These are phyloP conservation scores for Beauveria scarabaeidicola DNA, from an alignment of 2,329 filamentous ascomycete genomes.

Conservation along the genomic window DNA sequence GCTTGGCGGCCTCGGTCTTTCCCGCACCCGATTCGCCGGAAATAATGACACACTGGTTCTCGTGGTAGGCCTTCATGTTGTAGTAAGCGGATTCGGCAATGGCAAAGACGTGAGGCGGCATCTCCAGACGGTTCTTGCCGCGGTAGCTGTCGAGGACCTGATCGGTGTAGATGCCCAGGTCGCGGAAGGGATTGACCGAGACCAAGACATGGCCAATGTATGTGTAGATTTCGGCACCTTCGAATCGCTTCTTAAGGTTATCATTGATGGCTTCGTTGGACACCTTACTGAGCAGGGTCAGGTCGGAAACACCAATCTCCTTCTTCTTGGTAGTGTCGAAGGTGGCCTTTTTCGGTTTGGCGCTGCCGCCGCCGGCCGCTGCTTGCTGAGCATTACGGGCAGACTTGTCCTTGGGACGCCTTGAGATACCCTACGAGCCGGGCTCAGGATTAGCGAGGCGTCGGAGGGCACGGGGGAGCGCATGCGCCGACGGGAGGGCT, in stretches of 20 bases:
- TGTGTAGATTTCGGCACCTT: constrained; percentile 96
- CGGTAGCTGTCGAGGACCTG: constrained; percentile 86
- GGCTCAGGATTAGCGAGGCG: not conserved
- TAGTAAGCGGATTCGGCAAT: constrained; percentile 96
- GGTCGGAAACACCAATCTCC: constrained; percentile 95
- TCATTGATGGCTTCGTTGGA: constrained; percentile 99
- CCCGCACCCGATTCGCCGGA: constrained; percentile 96
- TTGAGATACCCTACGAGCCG: constrained; percentile 27
- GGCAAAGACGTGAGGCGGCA: constrained; percentile 92
- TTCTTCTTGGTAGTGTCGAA: constrained; percentile 98
- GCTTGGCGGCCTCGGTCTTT: constrained; percentile 97
- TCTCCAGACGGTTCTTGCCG: constrained; percentile 93
- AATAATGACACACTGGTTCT: constrained; percentile 99
- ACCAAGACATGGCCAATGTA: constrained; percentile 99
- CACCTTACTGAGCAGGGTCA: constrained; percentile 96
- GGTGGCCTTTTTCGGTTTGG: constrained; percentile 86
- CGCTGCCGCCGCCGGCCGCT: constrained; percentile 29
- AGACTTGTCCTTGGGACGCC: constrained; percentile 33
- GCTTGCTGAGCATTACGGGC: constrained; percentile 30
- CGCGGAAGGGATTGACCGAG: constrained; percentile 95
- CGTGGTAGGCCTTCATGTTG: constrained; percentile 99
- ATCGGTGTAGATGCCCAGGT: constrained; percentile 97
- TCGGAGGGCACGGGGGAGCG: not conserved
- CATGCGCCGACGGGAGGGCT: not conserved
- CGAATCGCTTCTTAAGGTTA: constrained; percentile 95